Percentiles rank a stretch among this genome's conserved stretches.
These are phyloP conservation scores for Climacium dendroides DNA, from an alignment of 225 moss, liverwort and hornwort species.

Conservation along the genomic window DNA sequence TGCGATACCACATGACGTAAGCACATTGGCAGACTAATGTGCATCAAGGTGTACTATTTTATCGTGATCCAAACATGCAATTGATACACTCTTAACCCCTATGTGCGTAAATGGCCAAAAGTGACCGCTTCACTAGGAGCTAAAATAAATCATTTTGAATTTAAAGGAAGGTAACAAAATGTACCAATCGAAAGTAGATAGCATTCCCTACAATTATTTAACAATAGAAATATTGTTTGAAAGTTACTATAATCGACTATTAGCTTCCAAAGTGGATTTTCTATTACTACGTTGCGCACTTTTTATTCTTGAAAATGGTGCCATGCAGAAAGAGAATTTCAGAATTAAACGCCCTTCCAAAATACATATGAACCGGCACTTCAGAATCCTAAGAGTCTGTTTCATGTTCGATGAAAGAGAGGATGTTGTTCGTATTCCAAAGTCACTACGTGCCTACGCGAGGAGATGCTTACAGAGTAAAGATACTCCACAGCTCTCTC, in stretches of 20 bases:
- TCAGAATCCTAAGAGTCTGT: neutral
- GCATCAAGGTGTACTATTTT: neutral
- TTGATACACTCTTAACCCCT: neutral
- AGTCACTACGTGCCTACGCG: neutral
- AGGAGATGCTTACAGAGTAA: constrained; percentile 55
- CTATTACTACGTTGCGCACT: neutral
- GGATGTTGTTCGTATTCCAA: neutral
- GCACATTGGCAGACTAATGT: neutral
- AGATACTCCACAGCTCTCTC: constrained; percentile 94
- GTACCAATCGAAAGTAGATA: neutral
- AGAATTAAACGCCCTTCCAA: neutral
- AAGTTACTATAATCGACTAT: neutral
- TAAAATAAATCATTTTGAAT: neutral
- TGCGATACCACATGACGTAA: neutral
- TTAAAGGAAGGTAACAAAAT: neutral
- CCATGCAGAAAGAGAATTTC: neutral
- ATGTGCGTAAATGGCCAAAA: too few species aligned
- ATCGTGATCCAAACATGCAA: neutral
- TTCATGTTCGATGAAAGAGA: neutral
- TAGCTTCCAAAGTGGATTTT: neutral
- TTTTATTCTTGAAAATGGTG: neutral
- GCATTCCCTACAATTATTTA: neutral
- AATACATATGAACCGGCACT: neutral
- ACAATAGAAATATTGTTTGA: neutral
- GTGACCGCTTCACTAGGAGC: neutral